Evolutionary conservation across 2,329 filamentous ascomycete genomes (phyloP).

Genomic region (Ampelomyces quisqualis): DNA sequence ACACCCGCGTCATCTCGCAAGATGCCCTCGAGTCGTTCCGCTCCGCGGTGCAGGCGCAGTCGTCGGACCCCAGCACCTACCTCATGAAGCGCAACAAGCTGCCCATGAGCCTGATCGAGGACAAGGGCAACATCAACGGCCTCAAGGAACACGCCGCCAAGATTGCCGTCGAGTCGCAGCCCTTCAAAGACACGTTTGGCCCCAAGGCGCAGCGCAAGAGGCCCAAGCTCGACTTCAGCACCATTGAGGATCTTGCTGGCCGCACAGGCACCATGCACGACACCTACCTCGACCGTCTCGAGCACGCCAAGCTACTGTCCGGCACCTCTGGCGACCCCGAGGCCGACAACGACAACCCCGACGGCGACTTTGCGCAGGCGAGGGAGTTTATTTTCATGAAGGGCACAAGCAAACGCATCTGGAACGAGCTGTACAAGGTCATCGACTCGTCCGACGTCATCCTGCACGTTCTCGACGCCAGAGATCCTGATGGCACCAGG

Average conservation of each 20-base stretch:
- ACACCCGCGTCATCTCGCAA: conserved; percentile 87
- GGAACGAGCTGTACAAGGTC: conserved; percentile 93
- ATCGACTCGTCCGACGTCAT: conserved; percentile 95
- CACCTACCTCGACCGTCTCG: conserved; percentile 74
- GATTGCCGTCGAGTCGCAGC: conserved; percentile 84
- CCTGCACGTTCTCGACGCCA: conserved; percentile 56
- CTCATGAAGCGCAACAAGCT: conserved; percentile 97
- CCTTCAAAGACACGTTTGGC: conserved; percentile 87
- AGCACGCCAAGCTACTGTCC: conserved; percentile 74
- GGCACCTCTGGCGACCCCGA: conserved; percentile 63
- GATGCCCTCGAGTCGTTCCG: conserved; percentile 85
- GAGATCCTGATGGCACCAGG: conserved; percentile 65
- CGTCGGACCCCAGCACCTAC: conserved; percentile 87
- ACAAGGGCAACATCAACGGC: conserved; percentile 71
- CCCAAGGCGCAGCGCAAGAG: conserved; percentile 91
- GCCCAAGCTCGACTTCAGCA: conserved; percentile 82
- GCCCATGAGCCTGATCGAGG: conserved; percentile 89
- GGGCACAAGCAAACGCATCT: conserved; percentile 79
- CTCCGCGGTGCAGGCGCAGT: conserved; percentile 86
- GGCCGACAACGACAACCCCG: conserved; percentile 47
- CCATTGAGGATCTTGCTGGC: conserved; percentile 77
- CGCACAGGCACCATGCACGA: conserved; percentile 79
- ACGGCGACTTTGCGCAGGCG: conserved; percentile 49
- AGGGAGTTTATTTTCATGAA: conserved; percentile 80
- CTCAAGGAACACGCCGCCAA: conserved; percentile 91